phyloP scores from a whole-genome alignment of 768 basidiomycete genomes.

The Panellus pusillus region DNA sequence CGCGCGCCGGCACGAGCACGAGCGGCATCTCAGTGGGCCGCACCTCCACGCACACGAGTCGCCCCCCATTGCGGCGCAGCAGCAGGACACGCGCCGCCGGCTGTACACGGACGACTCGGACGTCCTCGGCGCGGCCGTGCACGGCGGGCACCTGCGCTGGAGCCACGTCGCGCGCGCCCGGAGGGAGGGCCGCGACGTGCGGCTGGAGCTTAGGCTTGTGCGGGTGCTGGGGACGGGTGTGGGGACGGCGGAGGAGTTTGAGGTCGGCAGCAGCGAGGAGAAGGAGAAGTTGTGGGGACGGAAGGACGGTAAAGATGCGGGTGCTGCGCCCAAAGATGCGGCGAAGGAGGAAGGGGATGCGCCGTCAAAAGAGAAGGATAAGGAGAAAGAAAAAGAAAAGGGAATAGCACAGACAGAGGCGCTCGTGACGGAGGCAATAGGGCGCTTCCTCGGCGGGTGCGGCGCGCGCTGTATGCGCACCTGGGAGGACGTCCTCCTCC shows the following conservation, averaged over 20 bases:
- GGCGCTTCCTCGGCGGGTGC: conserved; percentile 47
- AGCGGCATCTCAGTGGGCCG: background rate
- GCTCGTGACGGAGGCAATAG: conserved; percentile 37
- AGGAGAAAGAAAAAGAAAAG: background rate
- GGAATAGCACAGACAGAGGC: background rate
- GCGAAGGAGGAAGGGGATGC: background rate
- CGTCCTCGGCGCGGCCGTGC: conserved; percentile 46
- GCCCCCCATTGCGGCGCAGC: background rate
- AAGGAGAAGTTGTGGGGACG: background rate
- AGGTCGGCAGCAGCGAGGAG: background rate
- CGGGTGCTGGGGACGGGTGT: conserved; percentile 26
- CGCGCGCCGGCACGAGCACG: background rate
- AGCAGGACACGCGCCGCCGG: conserved; percentile 25
- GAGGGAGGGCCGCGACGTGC: conserved; percentile 34
- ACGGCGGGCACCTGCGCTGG: conserved; percentile 48
- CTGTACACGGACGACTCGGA: conserved; percentile 59
- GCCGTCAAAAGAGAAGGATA: background rate
- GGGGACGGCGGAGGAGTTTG: background rate
- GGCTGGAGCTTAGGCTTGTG: conserved; percentile 41
- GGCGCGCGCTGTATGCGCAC: conserved; percentile 38
- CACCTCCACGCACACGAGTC: background rate
- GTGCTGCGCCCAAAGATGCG: background rate
- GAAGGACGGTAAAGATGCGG: background rate
- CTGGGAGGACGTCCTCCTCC: conserved; percentile 9
- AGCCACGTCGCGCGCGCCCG: conserved; percentile 38